A percentile compares a stretch with the other conserved stretches of the same genome.
Evolutionary conservation across 75 land plant genomes (phyloP).

Genomic region (Chamaecyparis obtusa): DNA sequence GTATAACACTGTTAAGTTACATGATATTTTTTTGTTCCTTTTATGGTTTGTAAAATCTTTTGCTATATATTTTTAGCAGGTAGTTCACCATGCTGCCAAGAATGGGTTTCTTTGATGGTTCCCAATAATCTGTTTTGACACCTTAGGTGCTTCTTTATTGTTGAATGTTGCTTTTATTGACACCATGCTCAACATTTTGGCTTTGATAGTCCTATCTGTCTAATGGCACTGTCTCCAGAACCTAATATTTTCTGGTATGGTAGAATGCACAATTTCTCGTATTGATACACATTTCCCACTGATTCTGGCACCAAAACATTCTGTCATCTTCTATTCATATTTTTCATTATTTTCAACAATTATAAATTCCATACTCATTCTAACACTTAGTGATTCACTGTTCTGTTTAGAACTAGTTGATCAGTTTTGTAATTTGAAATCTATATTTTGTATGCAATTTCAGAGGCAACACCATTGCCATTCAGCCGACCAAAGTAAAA

Average conservation of each 20-base stretch:
- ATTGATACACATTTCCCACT: not conserved
- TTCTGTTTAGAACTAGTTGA: not conserved
- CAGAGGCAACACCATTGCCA: not conserved
- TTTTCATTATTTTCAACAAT: not conserved
- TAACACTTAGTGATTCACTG: not conserved
- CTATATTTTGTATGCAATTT: not conserved
- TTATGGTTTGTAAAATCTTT: not conserved
- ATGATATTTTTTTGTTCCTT: not conserved
- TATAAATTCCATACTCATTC: not conserved
- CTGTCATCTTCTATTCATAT: not conserved
- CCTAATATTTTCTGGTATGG: not conserved
- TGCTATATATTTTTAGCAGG: not conserved
- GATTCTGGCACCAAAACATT: not conserved
- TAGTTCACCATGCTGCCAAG: not conserved
- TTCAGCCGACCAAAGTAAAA: not conserved
- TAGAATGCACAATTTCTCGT: not conserved
- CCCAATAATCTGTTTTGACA: not conserved
- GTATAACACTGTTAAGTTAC: not conserved
- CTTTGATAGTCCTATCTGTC: not conserved
- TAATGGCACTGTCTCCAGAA: not conserved
- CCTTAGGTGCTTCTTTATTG: slow-evolving; percentile 1
- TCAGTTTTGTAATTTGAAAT: not conserved
- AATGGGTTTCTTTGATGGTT: not conserved
- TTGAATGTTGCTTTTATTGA: not conserved
- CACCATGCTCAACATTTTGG: not conserved